A percentile compares a stretch with the other conserved stretches of the same genome.
These are phyloP conservation scores for Rutstroemia sydowiana DNA, from an alignment of 2,329 filamentous ascomycete species.

Conservation along the genomic window DNA sequence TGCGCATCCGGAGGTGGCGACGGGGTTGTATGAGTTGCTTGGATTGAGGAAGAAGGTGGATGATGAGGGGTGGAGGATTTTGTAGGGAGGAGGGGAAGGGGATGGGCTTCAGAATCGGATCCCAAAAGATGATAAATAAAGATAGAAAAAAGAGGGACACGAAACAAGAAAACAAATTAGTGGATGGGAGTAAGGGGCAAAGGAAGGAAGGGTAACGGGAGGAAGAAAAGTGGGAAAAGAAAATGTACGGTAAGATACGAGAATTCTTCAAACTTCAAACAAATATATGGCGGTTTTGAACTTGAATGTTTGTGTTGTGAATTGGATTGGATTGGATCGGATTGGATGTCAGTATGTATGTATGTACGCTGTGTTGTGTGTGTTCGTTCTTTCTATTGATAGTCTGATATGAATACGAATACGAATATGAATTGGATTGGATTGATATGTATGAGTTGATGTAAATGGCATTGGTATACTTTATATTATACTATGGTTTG, in stretches of 20 bases:
- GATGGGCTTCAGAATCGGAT: neutral
- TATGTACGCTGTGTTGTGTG: neutral
- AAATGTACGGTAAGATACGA: neutral
- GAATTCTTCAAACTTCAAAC: neutral
- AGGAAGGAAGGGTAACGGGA: neutral
- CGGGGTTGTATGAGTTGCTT: slow-evolving; percentile 12
- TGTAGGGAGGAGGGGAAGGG: neutral
- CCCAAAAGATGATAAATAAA: neutral
- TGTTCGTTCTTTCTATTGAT: neutral
- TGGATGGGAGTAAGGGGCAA: too few species aligned
- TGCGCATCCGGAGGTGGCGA: slow-evolving; percentile 12
- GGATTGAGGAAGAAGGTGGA: slow-evolving; percentile 10
- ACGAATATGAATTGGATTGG: too few species aligned
- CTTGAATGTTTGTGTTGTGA: too few species aligned
- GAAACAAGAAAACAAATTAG: neutral
- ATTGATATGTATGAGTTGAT: too few species aligned
- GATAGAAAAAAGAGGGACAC: neutral
- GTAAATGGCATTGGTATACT: too few species aligned
- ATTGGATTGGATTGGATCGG: neutral
- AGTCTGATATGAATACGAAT: neutral
- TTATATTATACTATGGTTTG: too few species aligned
- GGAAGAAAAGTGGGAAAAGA: neutral
- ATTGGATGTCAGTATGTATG: neutral
- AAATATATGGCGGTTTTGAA: too few species aligned
- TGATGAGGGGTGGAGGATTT: slow-evolving; percentile 13